Conservation (phyloP, 2,329 filamentous ascomycete genomes). For the Trichoderma sp. region DNA sequence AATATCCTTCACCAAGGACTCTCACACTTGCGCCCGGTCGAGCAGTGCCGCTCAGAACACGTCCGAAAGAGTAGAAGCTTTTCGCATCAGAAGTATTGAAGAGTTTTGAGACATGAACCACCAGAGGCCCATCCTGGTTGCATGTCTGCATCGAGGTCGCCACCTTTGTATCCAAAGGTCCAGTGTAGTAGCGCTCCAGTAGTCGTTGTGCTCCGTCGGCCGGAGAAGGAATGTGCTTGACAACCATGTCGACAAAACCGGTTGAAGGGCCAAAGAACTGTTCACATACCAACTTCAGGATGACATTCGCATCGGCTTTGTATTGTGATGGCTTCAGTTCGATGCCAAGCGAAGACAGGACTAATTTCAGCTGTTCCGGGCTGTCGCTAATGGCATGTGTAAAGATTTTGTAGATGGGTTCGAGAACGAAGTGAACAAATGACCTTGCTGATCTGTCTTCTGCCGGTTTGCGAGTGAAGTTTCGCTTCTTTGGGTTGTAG, state of each 20-base stretch:
- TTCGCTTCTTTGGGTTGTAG: conserved; percentile 87
- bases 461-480: conserved; percentile 84
- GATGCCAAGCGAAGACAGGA: conserved; percentile 80
- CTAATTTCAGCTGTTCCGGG: conserved; percentile 79
- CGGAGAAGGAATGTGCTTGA: conserved; percentile 86
- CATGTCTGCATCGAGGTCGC: conserved; percentile 80
- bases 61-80: conserved; percentile 84
- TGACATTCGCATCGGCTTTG: conserved; percentile 83
- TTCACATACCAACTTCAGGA: conserved; percentile 87
- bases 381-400: conserved; percentile 92
- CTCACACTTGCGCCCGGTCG: conserved; percentile 81
- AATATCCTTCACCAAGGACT: conserved; percentile 93
- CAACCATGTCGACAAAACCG: conserved; percentile 95
- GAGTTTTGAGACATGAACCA: conserved; percentile 92
- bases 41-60: conserved; percentile 90
- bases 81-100: conserved; percentile 92
- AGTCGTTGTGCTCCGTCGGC: conserved; percentile 74
- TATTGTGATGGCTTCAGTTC: conserved; percentile 89
- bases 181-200: conserved; percentile 88
- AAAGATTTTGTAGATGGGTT: conserved; percentile 97
- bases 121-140: conserved; percentile 84
- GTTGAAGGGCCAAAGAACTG: conserved; percentile 92
- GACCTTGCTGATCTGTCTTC: conserved; percentile 82
- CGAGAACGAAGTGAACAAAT: conserved; percentile 92
- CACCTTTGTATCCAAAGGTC: conserved; percentile 79